Conservation (phyloP, 2,329 filamentous ascomycete species). For the Acrocalymma vagum region DNA sequence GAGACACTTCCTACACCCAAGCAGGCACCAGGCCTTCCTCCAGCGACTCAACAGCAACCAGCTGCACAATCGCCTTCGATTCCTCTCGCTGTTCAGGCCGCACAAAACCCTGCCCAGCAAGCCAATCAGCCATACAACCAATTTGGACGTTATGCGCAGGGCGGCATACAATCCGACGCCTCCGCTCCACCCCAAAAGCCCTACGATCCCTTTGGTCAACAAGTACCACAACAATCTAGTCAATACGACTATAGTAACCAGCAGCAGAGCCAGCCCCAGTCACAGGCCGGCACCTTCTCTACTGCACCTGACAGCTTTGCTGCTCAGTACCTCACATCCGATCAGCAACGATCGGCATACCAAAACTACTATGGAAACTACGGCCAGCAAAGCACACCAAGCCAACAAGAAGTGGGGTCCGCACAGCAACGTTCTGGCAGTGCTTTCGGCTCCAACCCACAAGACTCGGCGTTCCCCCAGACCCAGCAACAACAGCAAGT, state of each 20-base stretch:
- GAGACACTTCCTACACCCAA: constrained; percentile 61
- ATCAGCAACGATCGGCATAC: constrained; percentile 78
- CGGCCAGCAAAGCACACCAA: constrained; percentile 57
- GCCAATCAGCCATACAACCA: constrained; percentile 63
- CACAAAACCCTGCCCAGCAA: constrained; percentile 59
- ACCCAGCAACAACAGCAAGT: constrained; percentile 68
- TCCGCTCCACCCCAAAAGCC: constrained; percentile 76
- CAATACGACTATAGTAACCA: constrained; percentile 60
- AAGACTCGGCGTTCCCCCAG: constrained; percentile 69
- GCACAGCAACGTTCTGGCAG: constrained; percentile 80
- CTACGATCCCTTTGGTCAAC: constrained; percentile 87
- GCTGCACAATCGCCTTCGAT: constrained; percentile 54
- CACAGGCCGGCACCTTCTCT: constrained; percentile 72
- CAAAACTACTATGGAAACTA: constrained; percentile 70
- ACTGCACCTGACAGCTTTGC: constrained; percentile 82
- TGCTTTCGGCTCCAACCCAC: constrained; percentile 72
- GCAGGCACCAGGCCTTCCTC: constrained; percentile 68
- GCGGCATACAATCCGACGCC: constrained; percentile 66
- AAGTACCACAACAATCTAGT: constrained; percentile 61
- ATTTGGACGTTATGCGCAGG: constrained; percentile 74
- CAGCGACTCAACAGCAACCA: constrained; percentile 61
- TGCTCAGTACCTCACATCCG: constrained; percentile 80
- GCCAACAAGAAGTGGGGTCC: constrained; percentile 74
- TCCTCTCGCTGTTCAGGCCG: constrained; percentile 62
- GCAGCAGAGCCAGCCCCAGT: constrained; percentile 64